Evolutionary conservation across 805 yeast species (phyloP), one percentile per base, ranked within the genome.

Genomic region (Debaryomyces hansenii): DNA sequence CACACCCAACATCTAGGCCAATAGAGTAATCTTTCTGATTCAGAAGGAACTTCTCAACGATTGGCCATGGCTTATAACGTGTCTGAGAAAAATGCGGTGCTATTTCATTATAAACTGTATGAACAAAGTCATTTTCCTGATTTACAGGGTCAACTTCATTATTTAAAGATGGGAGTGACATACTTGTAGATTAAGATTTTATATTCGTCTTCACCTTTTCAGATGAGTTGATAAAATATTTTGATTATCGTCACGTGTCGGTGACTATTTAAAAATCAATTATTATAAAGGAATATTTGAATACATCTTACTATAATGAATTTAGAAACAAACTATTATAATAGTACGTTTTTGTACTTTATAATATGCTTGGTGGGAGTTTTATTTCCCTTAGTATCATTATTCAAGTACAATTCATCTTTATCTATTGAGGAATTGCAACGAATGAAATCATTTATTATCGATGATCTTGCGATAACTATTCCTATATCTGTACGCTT

Each of bases 51-150:
- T 75, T 64, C 42, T 87, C 88, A 20, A 94, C 99, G 16, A 90
- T 83, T 6, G 98, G 98, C 99, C 99, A 94, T 21, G 98, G 97
- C 70, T 87, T 92, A 68, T 91, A 94, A 40, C 99, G 67, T 0
- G 99, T 94, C 55, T 85, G 85, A 2, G 98, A 91, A 64, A 94
- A 94, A 63, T 94, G 99, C 8, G 84, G 56, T 0, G 99, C 98
- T 24, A 94, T 94, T 48, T 87, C 87, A 60, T 94, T 88, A 70
- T 94, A 94, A 9, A 94, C 96, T n/a, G 80, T 79, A 64, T 94
- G 99, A 1, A 94, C 99, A 59, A 80, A 84, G 42, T 77, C 76
- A 40, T 84, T 81, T 59, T 94, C 99, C 62, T 83, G 85, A 9
- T 60, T 53, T 31, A 70, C 73, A 1, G 90, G 84, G 16, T 75